Evolutionary conservation across 2,329 filamentous ascomycete species (phyloP).

Genomic region (Phyllachora maydis): DNA sequence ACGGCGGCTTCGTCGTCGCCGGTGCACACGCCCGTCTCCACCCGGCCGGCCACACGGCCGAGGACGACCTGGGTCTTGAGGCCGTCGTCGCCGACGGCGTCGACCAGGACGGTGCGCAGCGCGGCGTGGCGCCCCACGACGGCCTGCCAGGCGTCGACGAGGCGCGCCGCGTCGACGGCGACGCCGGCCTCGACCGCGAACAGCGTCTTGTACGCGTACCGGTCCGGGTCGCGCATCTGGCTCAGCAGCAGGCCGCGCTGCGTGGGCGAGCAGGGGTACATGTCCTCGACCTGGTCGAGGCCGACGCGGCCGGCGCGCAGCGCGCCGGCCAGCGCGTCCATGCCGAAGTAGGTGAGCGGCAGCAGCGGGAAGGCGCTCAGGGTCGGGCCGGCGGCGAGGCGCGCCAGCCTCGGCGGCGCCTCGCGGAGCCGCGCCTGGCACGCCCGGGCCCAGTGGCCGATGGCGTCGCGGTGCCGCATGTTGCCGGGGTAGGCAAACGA

Average conservation of each 20-base stretch:
- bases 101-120: constrained; percentile 9
- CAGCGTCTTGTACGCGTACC: constrained; percentile 7
- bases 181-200: constrained; percentile 4
- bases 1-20: constrained; percentile 2
- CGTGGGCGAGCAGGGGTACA: constrained; percentile 16
- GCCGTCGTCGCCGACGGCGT: constrained; percentile 1
- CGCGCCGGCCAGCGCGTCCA: constrained; percentile 7
- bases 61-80: constrained; percentile 3
- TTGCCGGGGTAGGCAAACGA: constrained; percentile 5
- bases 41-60: constrained; percentile 5
- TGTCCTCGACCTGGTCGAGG: constrained; percentile 10
- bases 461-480: constrained; percentile 6
- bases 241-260: constrained; percentile 16
- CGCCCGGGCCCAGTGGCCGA: constrained; percentile 4
- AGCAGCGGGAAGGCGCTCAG: constrained; percentile 14
- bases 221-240: constrained; percentile 8
- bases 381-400: constrained; percentile 6
- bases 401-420: constrained; percentile 2
- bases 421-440: constrained; percentile 5
- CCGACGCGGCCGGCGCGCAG: constrained; percentile 5
- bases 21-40: constrained; percentile 1
- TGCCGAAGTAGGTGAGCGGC: constrained; percentile 9
- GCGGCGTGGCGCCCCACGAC: constrained; percentile 11
- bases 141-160: constrained; percentile 7
- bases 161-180: constrained; percentile 2